Evolutionary conservation across 1,139 yeast species (phyloP), one percentile per base, ranked within the genome.

Genomic region (Taphrina confusa): DNA sequence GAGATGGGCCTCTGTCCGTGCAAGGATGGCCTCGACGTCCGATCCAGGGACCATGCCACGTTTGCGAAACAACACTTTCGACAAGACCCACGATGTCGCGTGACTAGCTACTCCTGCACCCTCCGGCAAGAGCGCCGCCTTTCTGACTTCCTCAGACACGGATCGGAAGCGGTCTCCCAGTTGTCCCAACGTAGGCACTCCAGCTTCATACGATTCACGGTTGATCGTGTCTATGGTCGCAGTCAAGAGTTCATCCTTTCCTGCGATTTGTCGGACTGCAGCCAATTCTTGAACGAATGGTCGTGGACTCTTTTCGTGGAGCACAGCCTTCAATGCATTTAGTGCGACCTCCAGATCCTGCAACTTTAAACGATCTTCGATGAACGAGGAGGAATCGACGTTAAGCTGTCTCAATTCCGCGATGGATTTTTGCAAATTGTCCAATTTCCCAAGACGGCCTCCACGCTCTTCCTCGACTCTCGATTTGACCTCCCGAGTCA

Each of bases 31-130:
- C 75, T 92, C 97, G 63, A 91, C 82, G 69, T 92, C 97, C 68
- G 82, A 82, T 57, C 95, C 96, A 55, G 81, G 79, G 61, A 90
- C 86, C 66, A 75, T 73, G 50, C 90, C 91, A 50, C 75, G 71
- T 72, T 84, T 85, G 52, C 80, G 72, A 68, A 89, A 78, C 68
- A 92, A 78, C 62, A 91, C 80, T 69, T 82, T 82, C 52, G 96
- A 86, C 70, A 91, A 87, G 8, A 89, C 62, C 65, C 80, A 75
- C 12, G 97, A 91, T 8, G 95, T 80, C 57, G 90, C 73, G 73
- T 92, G 97, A 45, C 97, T 97, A 68, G 92, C 81, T 62, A 92
- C 81, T 69, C 98, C 98, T 31, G 98, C 96, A 71, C 91, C 87
- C 68, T 95, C 95, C 57, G 97, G 97, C 65, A 88, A 80, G 67